phyloP scores from a whole-genome alignment of 805 yeast genomes.

The Ogataea siamensis region DNA sequence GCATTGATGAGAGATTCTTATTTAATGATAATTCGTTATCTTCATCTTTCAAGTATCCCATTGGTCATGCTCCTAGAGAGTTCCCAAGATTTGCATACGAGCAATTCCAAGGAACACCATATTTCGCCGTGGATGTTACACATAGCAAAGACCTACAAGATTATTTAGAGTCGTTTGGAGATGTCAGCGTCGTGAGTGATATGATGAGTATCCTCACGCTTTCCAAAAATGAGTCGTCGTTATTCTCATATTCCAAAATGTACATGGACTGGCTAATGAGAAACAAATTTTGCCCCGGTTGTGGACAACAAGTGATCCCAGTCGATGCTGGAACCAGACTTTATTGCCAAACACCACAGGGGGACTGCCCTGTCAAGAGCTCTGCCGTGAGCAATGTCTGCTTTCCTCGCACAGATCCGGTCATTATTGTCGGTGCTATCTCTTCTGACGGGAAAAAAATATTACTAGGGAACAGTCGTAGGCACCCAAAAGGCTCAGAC shows the following conservation, averaged over 20 bases:
- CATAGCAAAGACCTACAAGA: slow-evolving; percentile 21
- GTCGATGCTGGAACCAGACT: slow-evolving; percentile 68
- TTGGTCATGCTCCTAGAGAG: background rate
- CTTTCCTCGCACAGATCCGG: slow-evolving; percentile 92
- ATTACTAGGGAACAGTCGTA: slow-evolving; percentile 66
- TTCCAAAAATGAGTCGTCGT: slow-evolving; percentile 50
- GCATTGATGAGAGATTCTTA: slow-evolving; percentile 20
- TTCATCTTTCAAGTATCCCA: slow-evolving; percentile 13
- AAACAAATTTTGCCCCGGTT: slow-evolving; percentile 79
- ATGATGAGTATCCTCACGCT: slow-evolving; percentile 27
- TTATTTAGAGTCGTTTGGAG: slow-evolving; percentile 9
- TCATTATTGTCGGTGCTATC: slow-evolving; percentile 76
- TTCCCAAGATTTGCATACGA: slow-evolving; percentile 19
- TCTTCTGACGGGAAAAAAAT: slow-evolving; percentile 58
- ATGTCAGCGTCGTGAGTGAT: slow-evolving; percentile 4
- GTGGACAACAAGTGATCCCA: slow-evolving; percentile 66
- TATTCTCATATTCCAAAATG: slow-evolving; percentile 80
- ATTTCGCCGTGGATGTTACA: slow-evolving; percentile 60
- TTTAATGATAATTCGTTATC: slow-evolving; percentile 23
- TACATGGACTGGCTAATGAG: slow-evolving; percentile 80
- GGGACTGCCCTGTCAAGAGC: slow-evolving; percentile 37
- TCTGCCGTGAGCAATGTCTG: slow-evolving; percentile 67
- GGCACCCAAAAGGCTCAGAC: slow-evolving; percentile 44
- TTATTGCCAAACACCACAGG: slow-evolving; percentile 35
- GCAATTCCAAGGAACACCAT: slow-evolving; percentile 61